Base-by-base conservation (phyloP, 306 rosid genomes). In the Cucumis cinereus region DNA sequence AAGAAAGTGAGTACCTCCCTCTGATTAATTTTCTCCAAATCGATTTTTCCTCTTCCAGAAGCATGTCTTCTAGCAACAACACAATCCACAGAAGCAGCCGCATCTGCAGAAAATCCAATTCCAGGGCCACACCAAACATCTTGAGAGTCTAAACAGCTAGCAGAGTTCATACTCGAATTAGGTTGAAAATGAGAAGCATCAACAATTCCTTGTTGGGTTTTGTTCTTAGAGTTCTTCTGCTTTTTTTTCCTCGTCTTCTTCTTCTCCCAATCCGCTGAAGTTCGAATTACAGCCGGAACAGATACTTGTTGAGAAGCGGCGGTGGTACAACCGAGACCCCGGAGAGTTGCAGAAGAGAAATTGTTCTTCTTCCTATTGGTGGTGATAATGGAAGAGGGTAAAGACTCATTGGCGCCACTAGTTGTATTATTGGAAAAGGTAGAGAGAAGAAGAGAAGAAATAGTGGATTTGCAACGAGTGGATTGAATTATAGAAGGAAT, bases 81-180 rank as follows among this genome's bases (percentile, higher is more conserved):
- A 67, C 97, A 88, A 75, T 94, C 99, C 43, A 88, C 89, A 43
- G 98, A 88, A 17, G 84, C 89, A 79, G 91, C 86, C 70, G 87
- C 81, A 81, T 87, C 96, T 3, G 89, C 70, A 5, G 91, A 86
- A 57, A 93, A 90, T 59, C 97, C 98, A 83, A 90, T 87, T 79
- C 97, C 97, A 6, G 98, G 98, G 19, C 97, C 97, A 80, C 99
- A 94, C 96, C 97, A 92, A 50, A 90, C 99, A 85, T 94, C 99
- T 60, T 88, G 93, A 85, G 87, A 86, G 81, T 90, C 95, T 67
- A 90, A 83, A 81, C 87, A 82, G 43, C 85, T 76, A 14, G 74
- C 77, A 55, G 87, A 81, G 64, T 77, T 82, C 16, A 80, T 41
- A n/a, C 52, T 79, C 73, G 79, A 49, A 63, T 77, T 77, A 15